These are phyloP conservation scores for Neurospora terricola DNA, from an alignment of 495 filamentous ascomycete genomes.

Conservation along the genomic window DNA sequence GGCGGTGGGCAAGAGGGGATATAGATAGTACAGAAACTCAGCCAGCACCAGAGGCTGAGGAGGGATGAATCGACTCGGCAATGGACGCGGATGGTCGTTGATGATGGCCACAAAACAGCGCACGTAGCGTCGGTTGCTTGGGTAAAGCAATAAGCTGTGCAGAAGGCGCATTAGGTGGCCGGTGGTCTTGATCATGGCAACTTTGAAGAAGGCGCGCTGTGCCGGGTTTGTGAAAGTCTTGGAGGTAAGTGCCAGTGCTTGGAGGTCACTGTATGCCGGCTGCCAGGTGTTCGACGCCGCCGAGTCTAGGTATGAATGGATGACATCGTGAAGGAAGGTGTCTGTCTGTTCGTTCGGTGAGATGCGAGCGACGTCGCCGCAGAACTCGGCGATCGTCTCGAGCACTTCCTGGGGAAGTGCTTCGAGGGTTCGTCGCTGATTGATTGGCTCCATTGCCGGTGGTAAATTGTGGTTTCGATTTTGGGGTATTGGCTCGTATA, in stretches of 20 bases:
- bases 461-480: too few relatives aligned
- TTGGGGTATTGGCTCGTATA: too few relatives aligned
- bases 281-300: neutral
- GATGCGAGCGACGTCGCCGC: neutral
- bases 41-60: neutral
- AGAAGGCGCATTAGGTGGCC: neutral
- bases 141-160: neutral
- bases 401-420: neutral
- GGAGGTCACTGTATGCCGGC: neutral
- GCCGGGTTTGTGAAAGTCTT: neutral
- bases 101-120: neutral
- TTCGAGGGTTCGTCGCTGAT: too few relatives aligned
- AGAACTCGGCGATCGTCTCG: neutral
- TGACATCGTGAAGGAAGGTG: too few relatives aligned
- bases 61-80: neutral
- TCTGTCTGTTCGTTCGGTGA: neutral
- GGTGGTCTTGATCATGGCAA: neutral
- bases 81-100: neutral
- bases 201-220: neutral
- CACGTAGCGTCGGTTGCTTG: neutral
- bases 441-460: too few relatives aligned
- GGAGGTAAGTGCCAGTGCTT: neutral
- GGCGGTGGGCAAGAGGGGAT: neutral
- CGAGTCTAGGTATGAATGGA: neutral
- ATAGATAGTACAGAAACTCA: neutral